A percentile compares a stretch with the other conserved stretches of the same genome.
Evolutionary conservation across 805 yeast species (phyloP).

Genomic region (Metschnikowia colocasiae): DNA sequence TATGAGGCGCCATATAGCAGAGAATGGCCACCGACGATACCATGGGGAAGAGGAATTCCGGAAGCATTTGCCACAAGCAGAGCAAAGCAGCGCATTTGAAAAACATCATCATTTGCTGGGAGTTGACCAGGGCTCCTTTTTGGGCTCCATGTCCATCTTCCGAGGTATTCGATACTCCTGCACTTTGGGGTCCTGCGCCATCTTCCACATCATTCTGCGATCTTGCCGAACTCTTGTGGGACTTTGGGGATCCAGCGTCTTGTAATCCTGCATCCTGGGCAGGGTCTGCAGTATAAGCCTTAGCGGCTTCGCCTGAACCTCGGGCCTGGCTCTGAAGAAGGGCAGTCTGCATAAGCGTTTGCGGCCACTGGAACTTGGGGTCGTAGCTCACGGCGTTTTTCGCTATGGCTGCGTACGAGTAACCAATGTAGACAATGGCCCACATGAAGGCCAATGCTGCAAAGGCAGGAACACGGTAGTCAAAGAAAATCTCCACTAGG

Average conservation of each 20-base stretch:
- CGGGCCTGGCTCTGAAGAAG: constrained; percentile 23
- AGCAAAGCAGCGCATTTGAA: constrained; percentile 25
- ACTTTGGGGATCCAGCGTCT: too few species aligned
- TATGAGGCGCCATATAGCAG: constrained; percentile 48
- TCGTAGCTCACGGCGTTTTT: constrained; percentile 44
- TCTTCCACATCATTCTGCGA: too few species aligned
- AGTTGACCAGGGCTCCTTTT: not conserved
- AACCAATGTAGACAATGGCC: constrained; percentile 50
- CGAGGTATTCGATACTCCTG: too few species aligned
- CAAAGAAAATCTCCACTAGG: constrained; percentile 44
- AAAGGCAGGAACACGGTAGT: constrained; percentile 26
- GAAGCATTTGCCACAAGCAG: constrained; percentile 45
- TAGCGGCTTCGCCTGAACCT: not conserved
- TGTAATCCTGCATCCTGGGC: not conserved
- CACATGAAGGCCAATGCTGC: constrained; percentile 47
- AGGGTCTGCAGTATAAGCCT: not conserved
- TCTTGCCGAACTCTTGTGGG: too few species aligned
- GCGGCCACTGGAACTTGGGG: constrained; percentile 47
- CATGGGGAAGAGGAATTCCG: constrained; percentile 47
- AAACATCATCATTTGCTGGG: constrained; percentile 36
- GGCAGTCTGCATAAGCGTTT: constrained; percentile 49
- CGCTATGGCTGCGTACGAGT: constrained; percentile 51
- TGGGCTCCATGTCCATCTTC: too few species aligned
- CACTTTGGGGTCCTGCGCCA: too few species aligned
- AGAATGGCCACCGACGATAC: constrained; percentile 46